Percentiles rank a stretch among this genome's conserved stretches.
Evolutionary conservation across 169 alveolate genomes (phyloP).

Genomic region (Cryptosporidium meleagridis): DNA sequence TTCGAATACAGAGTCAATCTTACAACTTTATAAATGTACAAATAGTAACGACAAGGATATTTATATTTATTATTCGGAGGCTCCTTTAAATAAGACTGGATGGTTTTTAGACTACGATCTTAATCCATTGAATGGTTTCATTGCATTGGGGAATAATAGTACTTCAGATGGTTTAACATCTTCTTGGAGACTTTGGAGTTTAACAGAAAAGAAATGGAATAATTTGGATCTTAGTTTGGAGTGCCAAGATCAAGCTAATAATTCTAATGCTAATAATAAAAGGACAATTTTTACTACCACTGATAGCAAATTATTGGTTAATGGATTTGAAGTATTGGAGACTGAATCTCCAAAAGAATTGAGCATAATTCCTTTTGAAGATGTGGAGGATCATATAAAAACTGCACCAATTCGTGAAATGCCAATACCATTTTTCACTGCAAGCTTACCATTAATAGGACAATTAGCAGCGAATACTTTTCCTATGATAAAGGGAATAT

Average conservation of each 20-base stretch:
- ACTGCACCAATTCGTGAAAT: conserved; percentile 51
- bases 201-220: conserved; percentile 46
- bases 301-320: background rate
- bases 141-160: conserved; percentile 43
- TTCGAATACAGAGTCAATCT: background rate
- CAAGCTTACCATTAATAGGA: conserved; percentile 53
- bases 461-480: conserved; percentile 49
- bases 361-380: conserved; percentile 36
- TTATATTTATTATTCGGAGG: conserved; percentile 49
- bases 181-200: conserved; percentile 66
- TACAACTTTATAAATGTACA: conserved; percentile 25
- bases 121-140: conserved; percentile 60
- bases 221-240: background rate
- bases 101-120: conserved; percentile 71
- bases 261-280: background rate
- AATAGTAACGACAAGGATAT: conserved; percentile 31
- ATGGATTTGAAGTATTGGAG: background rate
- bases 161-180: background rate
- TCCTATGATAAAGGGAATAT: conserved; percentile 41
- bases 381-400: conserved; percentile 25
- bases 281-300: conserved; percentile 26
- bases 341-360: conserved; percentile 7
- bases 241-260: background rate
- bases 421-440: conserved; percentile 69
- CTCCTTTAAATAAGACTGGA: conserved; percentile 64